phyloP scores from a whole-genome alignment of 179 eudicot species.

The Gypsophila paniculata region DNA sequence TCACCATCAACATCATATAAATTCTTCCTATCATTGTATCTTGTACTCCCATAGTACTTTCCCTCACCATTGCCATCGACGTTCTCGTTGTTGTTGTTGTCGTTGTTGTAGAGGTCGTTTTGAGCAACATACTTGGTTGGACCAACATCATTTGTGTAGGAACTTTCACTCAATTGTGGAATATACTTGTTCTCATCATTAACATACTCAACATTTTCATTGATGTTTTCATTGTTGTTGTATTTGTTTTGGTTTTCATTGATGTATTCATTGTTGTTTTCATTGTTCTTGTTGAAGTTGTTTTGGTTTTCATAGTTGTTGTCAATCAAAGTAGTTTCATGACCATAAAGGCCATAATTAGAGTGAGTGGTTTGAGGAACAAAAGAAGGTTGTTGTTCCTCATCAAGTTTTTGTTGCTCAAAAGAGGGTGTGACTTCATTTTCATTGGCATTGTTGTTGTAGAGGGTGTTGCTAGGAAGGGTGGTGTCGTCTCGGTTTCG shows the following conservation, averaged over 20 bases:
- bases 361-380: slow-evolving; percentile 38
- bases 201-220: not conserved
- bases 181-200: not conserved
- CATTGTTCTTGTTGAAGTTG: not conserved
- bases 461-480: slow-evolving; percentile 1
- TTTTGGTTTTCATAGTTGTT: slow-evolving; percentile 12
- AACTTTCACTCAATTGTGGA: not conserved
- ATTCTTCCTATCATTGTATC: slow-evolving; percentile 35
- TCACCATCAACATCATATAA: slow-evolving; percentile 28
- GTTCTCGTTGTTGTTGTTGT: slow-evolving; percentile 6
- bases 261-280: not conserved
- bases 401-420: slow-evolving; percentile 21
- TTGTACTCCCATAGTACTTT: slow-evolving; percentile 29
- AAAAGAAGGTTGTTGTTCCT: slow-evolving; percentile 49
- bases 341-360: slow-evolving; percentile 58
- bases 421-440: slow-evolving; percentile 14
- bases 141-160: not conserved
- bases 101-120: not conserved
- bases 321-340: slow-evolving; percentile 36
- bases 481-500: slow-evolving; percentile 23
- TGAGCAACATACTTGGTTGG: not conserved
- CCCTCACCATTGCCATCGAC: not conserved
- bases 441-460: slow-evolving; percentile 14
- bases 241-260: slow-evolving; percentile 16
- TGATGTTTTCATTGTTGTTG: not conserved